These are phyloP conservation scores for Ogataea allantospora DNA, from an alignment of 805 yeast genomes.

Conservation along the genomic window DNA sequence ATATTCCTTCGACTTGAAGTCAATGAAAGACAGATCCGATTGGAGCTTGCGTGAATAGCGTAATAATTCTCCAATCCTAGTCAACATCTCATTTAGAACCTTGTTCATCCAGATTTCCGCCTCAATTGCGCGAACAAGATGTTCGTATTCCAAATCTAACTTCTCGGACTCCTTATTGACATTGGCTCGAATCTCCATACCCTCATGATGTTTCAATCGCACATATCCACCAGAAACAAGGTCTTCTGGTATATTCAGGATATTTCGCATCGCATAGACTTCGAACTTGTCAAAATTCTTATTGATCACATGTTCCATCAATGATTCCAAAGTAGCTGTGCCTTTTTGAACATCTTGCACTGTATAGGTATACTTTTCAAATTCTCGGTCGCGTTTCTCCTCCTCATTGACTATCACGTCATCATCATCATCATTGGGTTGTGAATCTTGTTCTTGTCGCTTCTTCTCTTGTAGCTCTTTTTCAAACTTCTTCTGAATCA, in stretches of 20 bases:
- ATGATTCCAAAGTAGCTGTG: constrained; percentile 73
- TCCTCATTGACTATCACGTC: constrained; percentile 30
- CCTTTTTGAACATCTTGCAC: constrained; percentile 65
- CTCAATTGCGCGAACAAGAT: constrained; percentile 39
- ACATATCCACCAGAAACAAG: constrained; percentile 65
- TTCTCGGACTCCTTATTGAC: constrained; percentile 18
- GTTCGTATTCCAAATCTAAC: constrained; percentile 24
- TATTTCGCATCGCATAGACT: constrained; percentile 73
- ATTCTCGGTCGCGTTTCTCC: constrained; percentile 8
- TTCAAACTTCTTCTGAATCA: constrained; percentile 38
- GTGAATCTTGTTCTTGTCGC: constrained; percentile 10
- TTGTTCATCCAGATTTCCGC: constrained; percentile 44
- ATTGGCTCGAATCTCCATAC: constrained; percentile 33
- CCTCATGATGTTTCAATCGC: constrained; percentile 65
- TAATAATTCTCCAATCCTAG: constrained; percentile 38
- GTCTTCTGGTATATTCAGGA: constrained; percentile 66
- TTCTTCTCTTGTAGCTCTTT: constrained; percentile 22
- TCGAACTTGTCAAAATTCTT: constrained; percentile 84
- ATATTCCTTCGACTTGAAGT: constrained; percentile 7
- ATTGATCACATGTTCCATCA: constrained; percentile 74
- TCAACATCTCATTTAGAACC: constrained; percentile 38
- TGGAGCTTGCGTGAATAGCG: constrained; percentile 26
- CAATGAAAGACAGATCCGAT: constrained; percentile 13
- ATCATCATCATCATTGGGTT: constrained; percentile 24
- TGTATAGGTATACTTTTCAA: constrained; percentile 14